phyloP scores from a whole-genome alignment of 768 basidiomycete genomes.

The Boletellus ananiceps region DNA sequence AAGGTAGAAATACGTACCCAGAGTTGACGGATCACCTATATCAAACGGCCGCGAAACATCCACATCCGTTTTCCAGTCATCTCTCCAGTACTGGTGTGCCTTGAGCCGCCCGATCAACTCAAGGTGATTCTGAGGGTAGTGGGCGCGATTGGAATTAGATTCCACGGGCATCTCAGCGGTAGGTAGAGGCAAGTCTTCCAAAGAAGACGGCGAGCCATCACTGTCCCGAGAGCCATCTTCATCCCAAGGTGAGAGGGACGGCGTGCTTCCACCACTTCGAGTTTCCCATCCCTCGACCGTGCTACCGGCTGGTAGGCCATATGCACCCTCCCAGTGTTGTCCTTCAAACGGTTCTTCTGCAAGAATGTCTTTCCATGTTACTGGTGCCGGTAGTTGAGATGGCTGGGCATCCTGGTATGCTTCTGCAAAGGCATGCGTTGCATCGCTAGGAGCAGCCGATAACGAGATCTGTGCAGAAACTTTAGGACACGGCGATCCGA shows the following conservation, averaged over 20 bases:
- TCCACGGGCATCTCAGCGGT: neutral
- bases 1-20: constrained; percentile 42
- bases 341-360: constrained; percentile 82
- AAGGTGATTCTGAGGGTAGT: constrained; percentile 30
- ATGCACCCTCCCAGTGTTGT: constrained; percentile 80
- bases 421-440: constrained; percentile 52
- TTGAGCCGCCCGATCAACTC: constrained; percentile 59
- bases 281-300: constrained; percentile 41
- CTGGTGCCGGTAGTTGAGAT: constrained; percentile 26
- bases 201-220: constrained; percentile 10
- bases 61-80: constrained; percentile 54
- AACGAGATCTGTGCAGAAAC: constrained; percentile 45
- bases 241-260: constrained; percentile 64
- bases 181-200: constrained; percentile 14
- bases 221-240: constrained; percentile 40
- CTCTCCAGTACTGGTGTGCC: constrained; percentile 68
- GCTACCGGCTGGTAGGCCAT: constrained; percentile 48
- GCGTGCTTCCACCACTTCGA: constrained; percentile 53
- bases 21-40: constrained; percentile 66
- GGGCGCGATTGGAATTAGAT: neutral
- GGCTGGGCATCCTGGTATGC: constrained; percentile 41
- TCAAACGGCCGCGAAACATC: constrained; percentile 46
- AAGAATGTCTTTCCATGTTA: constrained; percentile 79
- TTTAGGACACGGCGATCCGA: neutral
- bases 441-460: constrained; percentile 46